Conservation (phyloP, 108 stramenopile genomes). For the Skeletonema grethae region DNA sequence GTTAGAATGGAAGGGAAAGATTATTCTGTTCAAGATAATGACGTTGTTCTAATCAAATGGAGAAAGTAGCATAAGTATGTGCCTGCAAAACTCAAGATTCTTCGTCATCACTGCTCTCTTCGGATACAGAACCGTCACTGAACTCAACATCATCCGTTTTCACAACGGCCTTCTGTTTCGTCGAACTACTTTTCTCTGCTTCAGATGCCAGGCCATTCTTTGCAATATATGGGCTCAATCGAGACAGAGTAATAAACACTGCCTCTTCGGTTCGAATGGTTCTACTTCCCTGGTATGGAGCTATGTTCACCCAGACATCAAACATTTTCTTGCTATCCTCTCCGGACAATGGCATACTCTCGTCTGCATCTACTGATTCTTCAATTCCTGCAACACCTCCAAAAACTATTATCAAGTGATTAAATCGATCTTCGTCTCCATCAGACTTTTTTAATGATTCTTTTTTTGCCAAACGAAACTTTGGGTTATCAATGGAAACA, state of each 20-base stretch:
- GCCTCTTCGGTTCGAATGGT: conserved; percentile 94
- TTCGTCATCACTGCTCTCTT: conserved; percentile 63
- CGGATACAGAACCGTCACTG: conserved; percentile 68
- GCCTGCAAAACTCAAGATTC: background rate
- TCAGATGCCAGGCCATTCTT: conserved; percentile 47
- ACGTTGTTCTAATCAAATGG: conserved; percentile 90
- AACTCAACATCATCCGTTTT: conserved; percentile 59
- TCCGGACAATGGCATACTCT: conserved; percentile 81
- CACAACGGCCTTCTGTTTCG: conserved; percentile 20
- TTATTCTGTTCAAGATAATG: conserved; percentile 78
- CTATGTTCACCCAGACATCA: conserved; percentile 90
- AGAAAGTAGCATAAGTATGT: conserved; percentile 5
- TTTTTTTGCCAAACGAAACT: conserved; percentile 59
- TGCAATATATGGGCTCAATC: conserved; percentile 66
- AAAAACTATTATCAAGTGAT: conserved; percentile 91
- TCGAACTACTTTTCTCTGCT: conserved; percentile 12
- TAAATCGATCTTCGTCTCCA: conserved; percentile 44
- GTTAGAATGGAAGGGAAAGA: conserved; percentile 88
- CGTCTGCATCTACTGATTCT: conserved; percentile 94
- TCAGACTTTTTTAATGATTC: conserved; percentile 28
- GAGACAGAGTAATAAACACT: conserved; percentile 75
- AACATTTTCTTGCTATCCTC: conserved; percentile 83
- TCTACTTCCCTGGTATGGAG: conserved; percentile 85
- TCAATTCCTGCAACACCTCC: conserved; percentile 98
- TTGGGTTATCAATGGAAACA: conserved; percentile 76